phyloP scores from a whole-genome alignment of 345 rosid species.

The Litchi chinensis region DNA sequence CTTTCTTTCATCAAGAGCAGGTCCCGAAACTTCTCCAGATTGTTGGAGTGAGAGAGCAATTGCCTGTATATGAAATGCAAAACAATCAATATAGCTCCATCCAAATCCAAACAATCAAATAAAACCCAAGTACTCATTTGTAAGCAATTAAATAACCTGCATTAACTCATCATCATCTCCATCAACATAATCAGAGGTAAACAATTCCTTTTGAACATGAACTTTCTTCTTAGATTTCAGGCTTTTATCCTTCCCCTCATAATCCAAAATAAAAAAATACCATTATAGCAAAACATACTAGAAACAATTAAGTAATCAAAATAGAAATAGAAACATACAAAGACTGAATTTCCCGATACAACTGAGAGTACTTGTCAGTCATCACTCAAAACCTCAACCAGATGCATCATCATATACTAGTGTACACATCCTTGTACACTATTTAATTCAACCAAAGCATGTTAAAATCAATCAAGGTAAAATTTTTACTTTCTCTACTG shows the following conservation, averaged over 20 bases:
- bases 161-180: constrained; percentile 54
- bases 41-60: constrained; percentile 72
- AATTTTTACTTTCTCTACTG: no score
- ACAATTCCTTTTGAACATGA: constrained; percentile 26
- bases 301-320: not conserved
- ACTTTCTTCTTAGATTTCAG: constrained; percentile 44
- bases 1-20: constrained; percentile 29
- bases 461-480: not conserved
- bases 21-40: constrained; percentile 32
- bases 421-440: not conserved
- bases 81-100: constrained; percentile 5
- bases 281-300: not conserved
- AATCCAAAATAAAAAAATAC: not conserved
- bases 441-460: not conserved
- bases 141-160: constrained; percentile 39
- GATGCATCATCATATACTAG: not conserved
- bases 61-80: constrained; percentile 45
- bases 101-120: not conserved
- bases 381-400: not conserved
- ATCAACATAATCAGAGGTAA: constrained; percentile 30
- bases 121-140: not conserved
- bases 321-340: not conserved
- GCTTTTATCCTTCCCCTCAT: constrained; percentile 42
- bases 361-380: not conserved
- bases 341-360: not conserved